Conservation (phyloP, 345 rosid genomes). For the Murraya koenigii region DNA sequence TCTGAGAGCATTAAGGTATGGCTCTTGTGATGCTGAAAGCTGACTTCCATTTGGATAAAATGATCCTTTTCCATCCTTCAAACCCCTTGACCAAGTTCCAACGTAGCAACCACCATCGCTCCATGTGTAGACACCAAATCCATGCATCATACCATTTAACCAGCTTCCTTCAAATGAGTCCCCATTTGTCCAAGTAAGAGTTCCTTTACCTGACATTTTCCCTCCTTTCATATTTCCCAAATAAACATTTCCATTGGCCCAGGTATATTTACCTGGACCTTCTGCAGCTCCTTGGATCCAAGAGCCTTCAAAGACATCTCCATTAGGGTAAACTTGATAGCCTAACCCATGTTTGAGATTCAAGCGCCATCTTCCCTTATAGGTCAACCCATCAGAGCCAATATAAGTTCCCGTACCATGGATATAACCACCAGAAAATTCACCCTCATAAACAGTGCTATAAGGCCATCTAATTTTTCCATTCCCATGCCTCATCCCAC, state of each 20-base stretch:
- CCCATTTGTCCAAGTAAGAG: slow-evolving; percentile 75
- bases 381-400: slow-evolving; percentile 49
- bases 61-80: slow-evolving; percentile 95
- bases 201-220: slow-evolving; percentile 96
- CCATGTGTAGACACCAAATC: slow-evolving; percentile 94
- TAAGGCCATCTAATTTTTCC: slow-evolving; percentile 81
- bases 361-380: slow-evolving; percentile 86
- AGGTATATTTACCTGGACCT: slow-evolving; percentile 90
- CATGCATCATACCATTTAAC: slow-evolving; percentile 94
- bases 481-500: slow-evolving; percentile 80
- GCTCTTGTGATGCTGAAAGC: slow-evolving; percentile 66
- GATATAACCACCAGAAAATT: slow-evolving; percentile 84
- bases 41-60: slow-evolving; percentile 83
- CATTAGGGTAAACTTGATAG: slow-evolving; percentile 68
- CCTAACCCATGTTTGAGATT: slow-evolving; percentile 93
- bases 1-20: slow-evolving; percentile 75
- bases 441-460: slow-evolving; percentile 79
- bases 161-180: slow-evolving; percentile 93
- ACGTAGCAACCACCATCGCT: slow-evolving; percentile 80
- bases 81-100: slow-evolving; percentile 92
- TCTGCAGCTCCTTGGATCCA: slow-evolving; percentile 89
- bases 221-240: slow-evolving; percentile 89
- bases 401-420: slow-evolving; percentile 74
- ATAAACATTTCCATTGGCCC: slow-evolving; percentile 83
- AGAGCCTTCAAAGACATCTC: slow-evolving; percentile 85